These are phyloP conservation scores for Trypanosoma cruzi DNA, from an alignment of 208 protist species.

Conservation along the genomic window DNA sequence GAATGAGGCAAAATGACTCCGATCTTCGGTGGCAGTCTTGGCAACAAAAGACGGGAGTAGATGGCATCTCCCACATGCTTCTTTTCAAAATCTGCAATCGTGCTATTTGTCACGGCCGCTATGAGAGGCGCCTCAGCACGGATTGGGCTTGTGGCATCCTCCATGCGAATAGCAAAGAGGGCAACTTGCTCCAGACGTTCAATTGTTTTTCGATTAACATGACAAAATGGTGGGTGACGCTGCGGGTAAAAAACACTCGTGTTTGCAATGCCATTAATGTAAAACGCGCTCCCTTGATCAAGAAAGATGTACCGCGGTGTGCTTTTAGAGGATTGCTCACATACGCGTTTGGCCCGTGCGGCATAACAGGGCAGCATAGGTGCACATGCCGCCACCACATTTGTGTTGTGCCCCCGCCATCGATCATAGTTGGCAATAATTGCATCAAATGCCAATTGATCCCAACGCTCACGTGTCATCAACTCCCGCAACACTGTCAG, in stretches of 20 bases:
- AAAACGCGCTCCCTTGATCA: constrained; percentile 45
- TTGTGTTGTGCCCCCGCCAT: constrained; percentile 43
- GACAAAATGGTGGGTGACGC: constrained; percentile 4
- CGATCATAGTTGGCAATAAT: constrained; percentile 54
- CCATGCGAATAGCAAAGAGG: constrained; percentile 6
- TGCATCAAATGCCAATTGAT: constrained; percentile 38
- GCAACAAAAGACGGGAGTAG: constrained; percentile 20
- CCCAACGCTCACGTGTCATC: constrained; percentile 25
- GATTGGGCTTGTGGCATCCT: not conserved
- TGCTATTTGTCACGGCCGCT: not conserved
- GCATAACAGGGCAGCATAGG: constrained; percentile 3
- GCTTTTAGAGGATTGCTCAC: constrained; percentile 13
- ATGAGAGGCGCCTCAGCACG: not conserved
- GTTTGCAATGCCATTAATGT: constrained; percentile 1
- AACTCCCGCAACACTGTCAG: not conserved
- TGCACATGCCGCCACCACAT: constrained; percentile 25
- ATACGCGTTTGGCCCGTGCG: not conserved
- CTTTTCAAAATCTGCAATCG: constrained; percentile 11
- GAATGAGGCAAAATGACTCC: constrained; percentile 17
- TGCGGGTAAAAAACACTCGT: constrained; percentile 15
- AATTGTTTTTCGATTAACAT: constrained; percentile 1
- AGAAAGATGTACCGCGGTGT: constrained; percentile 27
- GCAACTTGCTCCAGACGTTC: constrained; percentile 20
- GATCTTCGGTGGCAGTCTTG: constrained; percentile 25
- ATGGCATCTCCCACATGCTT: constrained; percentile 15